Evolutionary conservation across 163 green algal genomes (phyloP), one percentile per base, ranked within the genome.

Genomic region (Picocystis sp.): DNA sequence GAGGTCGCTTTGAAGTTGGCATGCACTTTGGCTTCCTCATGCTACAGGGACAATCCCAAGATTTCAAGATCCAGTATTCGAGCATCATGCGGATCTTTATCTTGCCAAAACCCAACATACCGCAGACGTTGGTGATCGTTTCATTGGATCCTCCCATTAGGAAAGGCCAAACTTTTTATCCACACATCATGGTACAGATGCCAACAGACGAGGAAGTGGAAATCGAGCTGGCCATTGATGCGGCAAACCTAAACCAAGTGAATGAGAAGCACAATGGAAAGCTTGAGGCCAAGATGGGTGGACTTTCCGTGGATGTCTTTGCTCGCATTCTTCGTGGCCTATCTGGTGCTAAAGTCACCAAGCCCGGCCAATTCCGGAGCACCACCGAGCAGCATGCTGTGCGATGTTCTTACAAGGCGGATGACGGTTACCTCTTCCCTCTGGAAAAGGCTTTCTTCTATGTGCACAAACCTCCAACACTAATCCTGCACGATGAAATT

Each of bases 381-480:
- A 68, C 77, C 10, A 60, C 67, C 41, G 81, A 72, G 15, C 72
- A 75, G 43, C 63, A 60, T 45, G 79, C 77, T 3, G 69, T 96
- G 22, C 70, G 73, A 34, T 93, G 81, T 69, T 84, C 70, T 1
- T 92, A 87, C 77, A 96, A 96, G 70, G 76, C 81, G 11, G 85
- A 95, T 60, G 82, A 92, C 53, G 85, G 85, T 13, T 83, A 84
- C 61, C 66, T 97, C 41, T 97, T 92, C 72, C 88, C 88, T 8
- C 73, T 97, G 51, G 86, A 96, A 64, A 72, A 78, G 23, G 76
- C 78, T 25, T 95, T 97, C 82, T 95, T 97, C 77, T 96, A 92
- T 66, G 67, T 95, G 1, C 81, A 90, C 48, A 97, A 97, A 67
- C 89, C 89, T 29, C 84, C 89, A 17, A 77, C 88, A 52, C 78